Evolutionary conservation across 2,329 filamentous ascomycete species (phyloP).

Genomic region (Orbilia quercus): DNA sequence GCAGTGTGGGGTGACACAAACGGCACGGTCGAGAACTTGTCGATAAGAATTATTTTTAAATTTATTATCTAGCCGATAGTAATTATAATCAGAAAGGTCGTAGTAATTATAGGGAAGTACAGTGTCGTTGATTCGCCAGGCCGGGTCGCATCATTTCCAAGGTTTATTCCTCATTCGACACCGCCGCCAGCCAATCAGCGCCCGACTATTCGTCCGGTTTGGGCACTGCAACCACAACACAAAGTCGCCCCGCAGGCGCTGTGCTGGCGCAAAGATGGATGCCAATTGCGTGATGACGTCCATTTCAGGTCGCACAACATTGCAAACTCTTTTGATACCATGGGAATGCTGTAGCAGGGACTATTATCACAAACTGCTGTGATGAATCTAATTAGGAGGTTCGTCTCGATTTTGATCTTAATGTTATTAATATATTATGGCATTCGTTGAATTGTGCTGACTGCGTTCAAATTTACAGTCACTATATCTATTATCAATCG

Average conservation of each 20-base stretch:
- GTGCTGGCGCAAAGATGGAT: conserved; percentile 42
- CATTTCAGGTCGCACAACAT: conserved; percentile 12
- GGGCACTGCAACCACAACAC: conserved; percentile 14
- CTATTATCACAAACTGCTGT: too few species aligned
- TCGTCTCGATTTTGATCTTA: too few species aligned
- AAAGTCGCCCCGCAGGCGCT: conserved; percentile 35
- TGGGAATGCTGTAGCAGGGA: not conserved
- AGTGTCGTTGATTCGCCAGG: conserved; percentile 2
- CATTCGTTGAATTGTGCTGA: too few species aligned
- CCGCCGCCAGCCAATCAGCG: not conserved
- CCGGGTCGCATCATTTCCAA: conserved; percentile 49
- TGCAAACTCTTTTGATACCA: not conserved
- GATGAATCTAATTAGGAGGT: too few species aligned
- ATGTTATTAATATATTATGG: too few species aligned
- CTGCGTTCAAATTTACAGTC: too few species aligned
- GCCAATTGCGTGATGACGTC: conserved; percentile 51
- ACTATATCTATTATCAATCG: too few species aligned
- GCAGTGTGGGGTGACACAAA: conserved; percentile 15
- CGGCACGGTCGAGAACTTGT: too few species aligned
- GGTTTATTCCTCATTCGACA: conserved; percentile 45
- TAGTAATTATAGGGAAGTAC: too few species aligned
- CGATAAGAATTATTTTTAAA: too few species aligned
- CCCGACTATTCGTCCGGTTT: not conserved
- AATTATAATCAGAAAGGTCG: too few species aligned
- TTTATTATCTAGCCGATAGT: too few species aligned